These are phyloP conservation scores for Pseudocercospora ulei DNA, from an alignment of 2,329 filamentous ascomycete genomes.

Conservation along the genomic window DNA sequence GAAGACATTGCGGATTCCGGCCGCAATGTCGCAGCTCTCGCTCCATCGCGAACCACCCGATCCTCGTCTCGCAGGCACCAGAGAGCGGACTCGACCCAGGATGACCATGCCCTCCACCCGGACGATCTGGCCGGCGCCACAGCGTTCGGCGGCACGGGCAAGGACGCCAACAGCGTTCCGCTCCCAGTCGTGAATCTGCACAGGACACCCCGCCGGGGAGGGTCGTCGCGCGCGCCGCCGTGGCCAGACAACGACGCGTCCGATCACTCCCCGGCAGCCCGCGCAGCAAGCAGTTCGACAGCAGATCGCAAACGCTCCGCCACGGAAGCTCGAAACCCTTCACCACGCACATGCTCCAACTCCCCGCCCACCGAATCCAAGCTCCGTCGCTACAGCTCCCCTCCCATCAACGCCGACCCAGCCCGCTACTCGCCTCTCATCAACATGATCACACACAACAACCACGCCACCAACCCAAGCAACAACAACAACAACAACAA, in stretches of 20 bases:
- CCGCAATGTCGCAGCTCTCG: not conserved
- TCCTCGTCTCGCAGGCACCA: slow-evolving; percentile 7
- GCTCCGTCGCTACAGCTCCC: not conserved
- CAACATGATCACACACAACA: slow-evolving; percentile 1
- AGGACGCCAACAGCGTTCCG: slow-evolving; percentile 7
- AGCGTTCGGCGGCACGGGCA: not conserved
- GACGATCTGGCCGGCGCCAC: slow-evolving; percentile 10
- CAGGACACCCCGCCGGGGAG: slow-evolving; percentile 1
- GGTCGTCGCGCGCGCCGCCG: too few species aligned
- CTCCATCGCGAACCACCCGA: slow-evolving; percentile 3
- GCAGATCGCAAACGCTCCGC: not conserved
- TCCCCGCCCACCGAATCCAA: not conserved
- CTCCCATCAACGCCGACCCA: not conserved
- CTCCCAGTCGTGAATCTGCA: slow-evolving; percentile 5
- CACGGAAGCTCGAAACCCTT: not conserved
- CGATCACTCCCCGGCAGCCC: too few species aligned
- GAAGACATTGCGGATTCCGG: not conserved
- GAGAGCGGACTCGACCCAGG: slow-evolving; percentile 15
- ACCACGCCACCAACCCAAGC: not conserved
- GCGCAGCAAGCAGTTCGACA: not conserved
- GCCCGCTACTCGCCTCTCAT: not conserved
- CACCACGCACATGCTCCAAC: not conserved
- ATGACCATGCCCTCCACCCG: slow-evolving; percentile 1
- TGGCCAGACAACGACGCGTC: not conserved
- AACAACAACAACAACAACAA: too few species aligned